phyloP scores from a whole-genome alignment of 139 green algal genomes.

The Chlamydomonas applanata region DNA sequence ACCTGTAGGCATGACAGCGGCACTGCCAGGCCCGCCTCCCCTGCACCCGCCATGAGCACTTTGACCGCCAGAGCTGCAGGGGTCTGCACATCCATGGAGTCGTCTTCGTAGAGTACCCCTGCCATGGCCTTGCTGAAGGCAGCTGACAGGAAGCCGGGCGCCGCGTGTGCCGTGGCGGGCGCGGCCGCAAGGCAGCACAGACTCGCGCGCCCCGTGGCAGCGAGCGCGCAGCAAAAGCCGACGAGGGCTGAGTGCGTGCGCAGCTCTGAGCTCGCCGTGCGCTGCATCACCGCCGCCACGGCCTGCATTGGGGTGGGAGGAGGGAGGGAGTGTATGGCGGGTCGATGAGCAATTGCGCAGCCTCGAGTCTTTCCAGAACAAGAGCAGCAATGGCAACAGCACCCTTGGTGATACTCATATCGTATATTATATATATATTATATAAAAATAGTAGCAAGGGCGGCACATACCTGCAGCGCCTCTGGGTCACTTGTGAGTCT shows the following conservation, averaged over 20 bases:
- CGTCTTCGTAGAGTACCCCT: neutral
- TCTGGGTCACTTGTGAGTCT: neutral
- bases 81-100: neutral
- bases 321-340: too few relatives aligned
- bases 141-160: neutral
- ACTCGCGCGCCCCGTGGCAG: neutral
- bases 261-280: too few relatives aligned
- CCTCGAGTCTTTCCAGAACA: too few relatives aligned
- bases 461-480: too few relatives aligned
- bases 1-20: neutral
- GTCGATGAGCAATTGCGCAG: too few relatives aligned
- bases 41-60: neutral
- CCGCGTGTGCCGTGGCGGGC: neutral
- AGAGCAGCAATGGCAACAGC: too few relatives aligned
- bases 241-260: neutral
- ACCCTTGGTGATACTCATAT: too few relatives aligned
- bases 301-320: too few relatives aligned
- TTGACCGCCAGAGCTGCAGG: slow-evolving; percentile 3
- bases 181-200: too few relatives aligned
- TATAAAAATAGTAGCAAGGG: too few relatives aligned
- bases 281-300: too few relatives aligned
- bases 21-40: neutral
- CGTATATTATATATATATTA: too few relatives aligned
- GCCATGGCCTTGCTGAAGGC: neutral
- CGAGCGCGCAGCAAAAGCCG: slow-evolving; percentile 2